phyloP scores from a whole-genome alignment of 176 grass and related monocot species.

The Melocanna baccifera region DNA sequence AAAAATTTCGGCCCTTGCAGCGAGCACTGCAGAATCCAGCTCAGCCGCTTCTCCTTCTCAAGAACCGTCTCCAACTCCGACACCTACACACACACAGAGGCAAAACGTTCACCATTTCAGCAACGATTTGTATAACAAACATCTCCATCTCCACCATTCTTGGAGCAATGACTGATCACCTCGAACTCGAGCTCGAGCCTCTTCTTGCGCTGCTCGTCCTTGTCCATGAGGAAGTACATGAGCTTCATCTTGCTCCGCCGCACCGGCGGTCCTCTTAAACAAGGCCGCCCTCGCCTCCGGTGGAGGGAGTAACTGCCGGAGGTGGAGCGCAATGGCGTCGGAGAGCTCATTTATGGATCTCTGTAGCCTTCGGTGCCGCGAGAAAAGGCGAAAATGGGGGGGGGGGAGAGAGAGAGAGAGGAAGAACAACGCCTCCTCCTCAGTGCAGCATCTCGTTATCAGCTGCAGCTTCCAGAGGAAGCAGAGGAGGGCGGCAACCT shows the following conservation, averaged over 20 bases:
- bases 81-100: constrained; percentile 61
- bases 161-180: background rate
- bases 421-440: background rate
- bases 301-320: constrained; percentile 38
- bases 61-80: constrained; percentile 61
- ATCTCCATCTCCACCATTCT: background rate
- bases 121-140: too few species aligned
- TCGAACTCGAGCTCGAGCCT: constrained; percentile 63
- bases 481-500: background rate
- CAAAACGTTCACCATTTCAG: too few species aligned
- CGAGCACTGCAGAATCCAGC: constrained; percentile 62
- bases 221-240: constrained; percentile 66
- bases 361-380: background rate
- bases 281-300: background rate
- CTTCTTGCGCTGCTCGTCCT: constrained; percentile 43
- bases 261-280: constrained; percentile 43
- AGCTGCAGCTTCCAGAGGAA: background rate
- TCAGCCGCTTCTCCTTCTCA: constrained; percentile 69
- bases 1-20: too few species aligned
- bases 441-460: background rate
- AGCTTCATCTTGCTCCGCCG: constrained; percentile 58
- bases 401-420: background rate
- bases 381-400: background rate
- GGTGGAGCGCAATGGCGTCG: constrained; percentile 43
- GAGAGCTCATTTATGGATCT: constrained; percentile 61